Conservation (phyloP, 2,329 filamentous ascomycete species). For the Trichoderma sp. region DNA sequence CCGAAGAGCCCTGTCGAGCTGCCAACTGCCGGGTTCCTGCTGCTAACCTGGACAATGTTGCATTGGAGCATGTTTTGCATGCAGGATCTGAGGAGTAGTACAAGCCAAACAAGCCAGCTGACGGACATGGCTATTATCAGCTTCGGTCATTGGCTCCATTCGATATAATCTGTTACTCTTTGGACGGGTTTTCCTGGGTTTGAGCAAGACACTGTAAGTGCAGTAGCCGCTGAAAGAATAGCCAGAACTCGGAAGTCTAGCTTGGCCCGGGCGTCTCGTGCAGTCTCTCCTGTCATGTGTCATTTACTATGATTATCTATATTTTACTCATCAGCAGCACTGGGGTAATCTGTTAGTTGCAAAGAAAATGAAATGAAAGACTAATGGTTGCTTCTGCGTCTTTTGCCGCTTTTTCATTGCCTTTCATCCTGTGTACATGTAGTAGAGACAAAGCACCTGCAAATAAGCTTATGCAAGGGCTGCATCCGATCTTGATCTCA, state of each 20-base stretch:
- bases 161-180: not conserved
- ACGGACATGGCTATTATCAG: not conserved
- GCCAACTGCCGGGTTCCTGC: not conserved
- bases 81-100: too few relatives aligned
- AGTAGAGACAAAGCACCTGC: not conserved
- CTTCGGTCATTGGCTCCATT: not conserved
- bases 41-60: not conserved
- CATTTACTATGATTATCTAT: not conserved
- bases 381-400: too few relatives aligned
- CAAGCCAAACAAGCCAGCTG: not conserved
- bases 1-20: constrained; percentile 12
- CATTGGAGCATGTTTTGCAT: not conserved
- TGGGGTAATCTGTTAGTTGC: not conserved
- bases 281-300: not conserved
- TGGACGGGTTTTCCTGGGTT: not conserved
- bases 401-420: not conserved
- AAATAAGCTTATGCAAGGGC: not conserved
- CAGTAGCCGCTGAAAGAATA: not conserved
- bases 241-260: constrained; percentile 8
- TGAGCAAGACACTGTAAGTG: not conserved
- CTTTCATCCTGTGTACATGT: not conserved
- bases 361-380: not conserved
- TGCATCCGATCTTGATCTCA: not conserved
- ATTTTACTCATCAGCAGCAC: not conserved
- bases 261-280: not conserved